Base-by-base conservation (phyloP, 2,329 filamentous ascomycete species). In the Phaeomoniella chlamydospora region DNA sequence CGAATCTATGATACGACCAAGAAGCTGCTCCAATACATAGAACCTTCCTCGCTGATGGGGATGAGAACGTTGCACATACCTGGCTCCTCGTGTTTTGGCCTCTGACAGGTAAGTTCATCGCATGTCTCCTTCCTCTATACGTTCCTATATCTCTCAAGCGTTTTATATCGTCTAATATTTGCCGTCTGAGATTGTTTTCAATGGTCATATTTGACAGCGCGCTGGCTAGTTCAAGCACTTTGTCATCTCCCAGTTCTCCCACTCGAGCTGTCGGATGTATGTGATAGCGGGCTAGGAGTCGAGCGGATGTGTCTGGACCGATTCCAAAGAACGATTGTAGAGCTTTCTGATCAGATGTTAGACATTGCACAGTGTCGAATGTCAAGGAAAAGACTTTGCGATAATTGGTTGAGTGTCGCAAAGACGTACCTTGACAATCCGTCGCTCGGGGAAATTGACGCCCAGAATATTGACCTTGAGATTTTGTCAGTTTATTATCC, bases 131-230 rank as follows among this genome's bases (percentile, higher is more conserved):
- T 45, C 90, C 90, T 36, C 90, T 69, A 54, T 93, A 93, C 3
- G 80, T 77, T 34, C 87, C 87, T 65, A 94, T 94, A 50, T 94
- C 87, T 55, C 81, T 83, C 57, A 98, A 52, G 40, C 88, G 68
- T 54, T 69, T 69, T 47, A 98, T 93, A 52, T 96, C 90, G 34
- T 94, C 84, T 49, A 79, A 70, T 26, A 94, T 62, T 40, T 83
- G 64, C 53, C 80, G 73, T 50, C 76, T 68, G 44, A 92, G 68
- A 50, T 96, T 87, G 57, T 81, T 93, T 58, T 94, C 90, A 49
- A 96, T 84, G 41, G 81, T 93, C 84, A 98, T 87, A 37, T 77
- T 78, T 12, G 85, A 83, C 29, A 98, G 67, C 51, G 93, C 84
- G 35, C 80, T 80, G 15, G 81, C 90, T 41, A 98, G 67, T 36